phyloP scores from a whole-genome alignment of 495 filamentous ascomycete genomes.

The Talaromyces wortmannii region DNA sequence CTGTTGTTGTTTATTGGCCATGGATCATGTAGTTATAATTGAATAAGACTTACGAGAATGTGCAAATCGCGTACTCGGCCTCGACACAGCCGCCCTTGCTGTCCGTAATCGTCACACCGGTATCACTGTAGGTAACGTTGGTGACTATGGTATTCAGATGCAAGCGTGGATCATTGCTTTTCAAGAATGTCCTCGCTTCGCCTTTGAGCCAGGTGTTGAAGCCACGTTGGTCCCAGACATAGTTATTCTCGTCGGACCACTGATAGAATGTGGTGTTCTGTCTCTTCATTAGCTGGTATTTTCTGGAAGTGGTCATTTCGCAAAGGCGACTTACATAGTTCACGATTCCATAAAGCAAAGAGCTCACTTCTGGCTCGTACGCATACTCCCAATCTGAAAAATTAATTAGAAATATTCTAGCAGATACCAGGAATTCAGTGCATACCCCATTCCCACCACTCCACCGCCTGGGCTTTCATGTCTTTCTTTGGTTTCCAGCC shows the following conservation, averaged over 20 bases:
- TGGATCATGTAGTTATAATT: not conserved
- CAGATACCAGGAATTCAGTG: not conserved
- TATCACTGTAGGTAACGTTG: slow-evolving; percentile 45
- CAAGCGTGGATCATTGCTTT: slow-evolving; percentile 48
- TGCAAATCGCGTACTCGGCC: slow-evolving; percentile 52
- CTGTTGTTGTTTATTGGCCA: not conserved
- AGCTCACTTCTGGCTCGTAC: slow-evolving; percentile 39
- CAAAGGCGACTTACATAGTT: slow-evolving; percentile 14
- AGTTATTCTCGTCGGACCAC: slow-evolving; percentile 56
- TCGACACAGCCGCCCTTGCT: slow-evolving; percentile 51
- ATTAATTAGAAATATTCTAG: slow-evolving; percentile 7
- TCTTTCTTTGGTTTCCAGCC: slow-evolving; percentile 59
- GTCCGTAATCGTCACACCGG: slow-evolving; percentile 51
- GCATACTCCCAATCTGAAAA: slow-evolving; percentile 49
- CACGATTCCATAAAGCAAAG: slow-evolving; percentile 34
- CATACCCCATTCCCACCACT: slow-evolving; percentile 56
- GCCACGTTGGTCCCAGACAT: slow-evolving; percentile 60
- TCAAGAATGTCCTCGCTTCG: slow-evolving; percentile 57
- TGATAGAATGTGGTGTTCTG: slow-evolving; percentile 42
- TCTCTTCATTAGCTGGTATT: not conserved
- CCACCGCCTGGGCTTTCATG: slow-evolving; percentile 51
- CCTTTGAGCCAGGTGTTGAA: slow-evolving; percentile 56
- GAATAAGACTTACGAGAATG: slow-evolving; percentile 37
- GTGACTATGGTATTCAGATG: slow-evolving; percentile 54
- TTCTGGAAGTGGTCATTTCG: not conserved